Evolutionary conservation across 805 yeast species (phyloP).

Genomic region (Ogataea ramenticola): DNA sequence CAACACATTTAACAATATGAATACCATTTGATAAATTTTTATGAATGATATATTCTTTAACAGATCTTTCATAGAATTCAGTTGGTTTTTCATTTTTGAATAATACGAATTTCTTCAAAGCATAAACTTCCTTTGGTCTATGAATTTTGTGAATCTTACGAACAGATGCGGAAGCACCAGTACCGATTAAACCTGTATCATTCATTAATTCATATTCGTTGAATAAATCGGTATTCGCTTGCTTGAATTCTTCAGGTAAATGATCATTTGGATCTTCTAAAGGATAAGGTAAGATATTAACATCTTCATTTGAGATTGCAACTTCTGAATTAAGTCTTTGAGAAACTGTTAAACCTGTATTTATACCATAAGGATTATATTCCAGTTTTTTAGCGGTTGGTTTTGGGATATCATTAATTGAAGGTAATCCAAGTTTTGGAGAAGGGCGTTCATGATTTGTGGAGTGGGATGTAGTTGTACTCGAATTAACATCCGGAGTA

Average conservation of each 20-base stretch:
- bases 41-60: constrained; percentile 64
- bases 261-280: constrained; percentile 63
- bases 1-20: constrained; percentile 57
- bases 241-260: constrained; percentile 50
- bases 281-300: constrained; percentile 54
- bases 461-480: not conserved
- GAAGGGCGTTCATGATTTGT: not conserved
- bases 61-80: constrained; percentile 65
- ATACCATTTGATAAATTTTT: constrained; percentile 45
- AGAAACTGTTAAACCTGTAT: constrained; percentile 16
- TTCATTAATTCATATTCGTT: constrained; percentile 53
- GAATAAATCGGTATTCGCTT: constrained; percentile 42
- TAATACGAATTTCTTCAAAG: constrained; percentile 61
- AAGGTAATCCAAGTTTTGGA: constrained; percentile 21
- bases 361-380: constrained; percentile 61
- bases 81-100: constrained; percentile 60
- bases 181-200: constrained; percentile 46
- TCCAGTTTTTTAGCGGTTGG: constrained; percentile 31
- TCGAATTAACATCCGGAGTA: not conserved
- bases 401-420: constrained; percentile 19
- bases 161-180: constrained; percentile 73
- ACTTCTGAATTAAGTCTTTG: not conserved
- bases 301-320: constrained; percentile 21
- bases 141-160: constrained; percentile 36
- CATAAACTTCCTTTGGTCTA: constrained; percentile 45